A percentile compares a stretch with the other conserved stretches of the same genome.
phyloP scores from a whole-genome alignment of 805 yeast genomes.

The Lipomyces sp. region DNA sequence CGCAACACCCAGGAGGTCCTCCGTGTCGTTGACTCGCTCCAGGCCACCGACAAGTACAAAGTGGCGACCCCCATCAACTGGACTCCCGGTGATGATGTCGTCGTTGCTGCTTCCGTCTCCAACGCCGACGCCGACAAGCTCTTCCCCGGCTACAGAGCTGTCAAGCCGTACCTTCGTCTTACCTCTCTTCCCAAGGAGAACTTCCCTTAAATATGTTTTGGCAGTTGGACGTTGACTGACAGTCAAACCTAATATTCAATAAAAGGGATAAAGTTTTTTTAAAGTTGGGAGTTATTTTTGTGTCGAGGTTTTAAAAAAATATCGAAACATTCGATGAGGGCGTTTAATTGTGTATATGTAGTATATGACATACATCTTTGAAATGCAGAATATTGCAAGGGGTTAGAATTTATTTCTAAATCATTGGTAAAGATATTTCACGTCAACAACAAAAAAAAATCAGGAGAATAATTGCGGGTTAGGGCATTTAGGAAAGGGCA shows the following conservation, averaged over 20 bases:
- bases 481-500: no score
- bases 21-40: slow-evolving; percentile 87
- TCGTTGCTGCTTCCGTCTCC: slow-evolving; percentile 84
- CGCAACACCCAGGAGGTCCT: slow-evolving; percentile 92
- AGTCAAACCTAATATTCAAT: neutral
- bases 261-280: neutral
- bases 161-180: slow-evolving; percentile 89
- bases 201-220: slow-evolving; percentile 12
- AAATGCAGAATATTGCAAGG: no score
- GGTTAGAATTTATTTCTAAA: no score
- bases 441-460: no score
- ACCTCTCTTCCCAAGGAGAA: slow-evolving; percentile 39
- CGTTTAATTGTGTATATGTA: no score
- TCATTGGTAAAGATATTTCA: no score
- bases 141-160: slow-evolving; percentile 83
- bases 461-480: no score
- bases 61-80: slow-evolving; percentile 93
- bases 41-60: slow-evolving; percentile 80
- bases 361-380: no score
- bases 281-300: neutral
- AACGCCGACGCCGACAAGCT: slow-evolving; percentile 79
- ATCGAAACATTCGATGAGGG: no score
- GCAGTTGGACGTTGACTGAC: no score
- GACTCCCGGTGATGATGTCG: slow-evolving; percentile 86
- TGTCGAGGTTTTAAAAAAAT: no score